Evolutionary conservation across 352 stramenopile species (phyloP).

Genomic region (Peronosclerospora sorghi): DNA sequence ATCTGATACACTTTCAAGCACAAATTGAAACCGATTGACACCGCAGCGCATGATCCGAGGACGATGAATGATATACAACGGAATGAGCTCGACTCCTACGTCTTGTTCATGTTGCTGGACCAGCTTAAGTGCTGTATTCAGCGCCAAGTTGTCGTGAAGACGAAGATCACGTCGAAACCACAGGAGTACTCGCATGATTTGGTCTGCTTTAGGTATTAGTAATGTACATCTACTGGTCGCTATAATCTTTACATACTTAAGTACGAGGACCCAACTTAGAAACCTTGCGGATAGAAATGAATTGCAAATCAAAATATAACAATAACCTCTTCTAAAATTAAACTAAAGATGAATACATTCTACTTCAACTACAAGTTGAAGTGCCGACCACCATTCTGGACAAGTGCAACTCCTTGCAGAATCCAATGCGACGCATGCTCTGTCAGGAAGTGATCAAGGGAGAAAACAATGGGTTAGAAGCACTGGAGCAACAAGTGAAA

Average conservation of each 20-base stretch:
- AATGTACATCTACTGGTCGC: too few relatives aligned
- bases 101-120: constrained; percentile 8
- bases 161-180: constrained; percentile 95
- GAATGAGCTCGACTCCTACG: constrained; percentile 46
- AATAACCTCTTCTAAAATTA: too few relatives aligned
- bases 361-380: constrained; percentile 5
- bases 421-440: constrained; percentile 91
- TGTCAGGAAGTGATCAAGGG: constrained; percentile 84
- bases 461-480: too few relatives aligned
- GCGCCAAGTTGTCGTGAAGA: constrained; percentile 92
- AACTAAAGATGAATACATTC: too few relatives aligned
- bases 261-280: too few relatives aligned
- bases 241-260: too few relatives aligned
- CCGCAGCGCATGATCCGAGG: constrained; percentile 78
- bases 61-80: constrained; percentile 85
- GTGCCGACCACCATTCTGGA: constrained; percentile 28
- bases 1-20: constrained; percentile 88
- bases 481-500: too few relatives aligned
- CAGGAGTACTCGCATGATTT: constrained; percentile 19
- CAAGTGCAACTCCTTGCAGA: constrained; percentile 89
- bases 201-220: too few relatives aligned
- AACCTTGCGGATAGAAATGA: too few relatives aligned
- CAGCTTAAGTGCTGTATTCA: constrained; percentile 63
- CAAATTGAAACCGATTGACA: constrained; percentile 84
- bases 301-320: too few relatives aligned